Percentiles rank a stretch among this genome's conserved stretches.
Evolutionary conservation across 768 basidiomycete species (phyloP).

Genomic region (Podaxis rugospora): DNA sequence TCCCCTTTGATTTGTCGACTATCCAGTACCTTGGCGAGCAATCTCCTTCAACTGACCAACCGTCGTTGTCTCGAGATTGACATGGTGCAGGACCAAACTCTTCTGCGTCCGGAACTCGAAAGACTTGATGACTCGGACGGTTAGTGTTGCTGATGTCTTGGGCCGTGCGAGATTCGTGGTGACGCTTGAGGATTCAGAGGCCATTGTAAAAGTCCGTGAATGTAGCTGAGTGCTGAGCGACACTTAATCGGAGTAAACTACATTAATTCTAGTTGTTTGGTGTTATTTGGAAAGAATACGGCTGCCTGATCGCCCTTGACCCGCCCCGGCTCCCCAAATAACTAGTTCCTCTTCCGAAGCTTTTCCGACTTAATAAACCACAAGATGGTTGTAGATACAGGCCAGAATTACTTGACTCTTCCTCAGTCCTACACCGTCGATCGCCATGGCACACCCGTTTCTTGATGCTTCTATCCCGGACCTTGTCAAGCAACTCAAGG

Average conservation of each 20-base stretch:
- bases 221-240: neutral
- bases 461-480: constrained; percentile 47
- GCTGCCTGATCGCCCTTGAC: no score
- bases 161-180: constrained; percentile 67
- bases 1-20: constrained; percentile 9
- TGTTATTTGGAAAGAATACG: neutral
- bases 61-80: constrained; percentile 78
- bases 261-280: neutral
- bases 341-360: neutral
- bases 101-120: constrained; percentile 91
- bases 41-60: constrained; percentile 74
- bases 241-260: neutral
- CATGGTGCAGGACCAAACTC: constrained; percentile 74
- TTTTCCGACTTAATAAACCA: neutral
- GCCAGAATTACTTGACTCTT: no score
- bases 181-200: constrained; percentile 23
- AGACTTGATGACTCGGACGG: constrained; percentile 91
- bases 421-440: no score
- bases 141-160: constrained; percentile 76
- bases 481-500: constrained; percentile 49
- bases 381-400: neutral
- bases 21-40: constrained; percentile 54
- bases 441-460: constrained; percentile 37
- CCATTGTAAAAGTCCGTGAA: neutral
- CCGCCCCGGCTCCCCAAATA: neutral